Base-by-base conservation (phyloP, 2,329 filamentous ascomycete species). In the Xylariales sp. region DNA sequence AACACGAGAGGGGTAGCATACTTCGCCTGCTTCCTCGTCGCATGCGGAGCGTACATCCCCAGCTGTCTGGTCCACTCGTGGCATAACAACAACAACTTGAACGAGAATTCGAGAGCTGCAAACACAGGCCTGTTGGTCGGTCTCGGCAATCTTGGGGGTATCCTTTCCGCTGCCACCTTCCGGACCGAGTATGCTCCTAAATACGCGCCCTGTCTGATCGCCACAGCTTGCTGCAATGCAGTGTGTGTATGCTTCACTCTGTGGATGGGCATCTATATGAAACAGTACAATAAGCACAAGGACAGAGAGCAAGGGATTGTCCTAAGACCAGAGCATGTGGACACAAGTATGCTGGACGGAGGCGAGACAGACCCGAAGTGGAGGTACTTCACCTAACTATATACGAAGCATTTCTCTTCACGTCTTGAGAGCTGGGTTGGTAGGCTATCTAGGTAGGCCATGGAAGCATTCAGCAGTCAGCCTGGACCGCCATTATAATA, bases 31-130 rank as follows among this genome's bases (percentile, higher is more conserved):
- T 75, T 74, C 43, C 55, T 75, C 3, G 56, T 75, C 39, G 65
- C 68, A 2, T 50, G 57, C 1, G 65, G 65, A 16, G 61, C 69
- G 1, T 74, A 72, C 46, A 70, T 71, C 11, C 65, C 69, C 0
- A 65, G 62, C 4, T 66, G 64, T 39, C 54, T 75, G n/a, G 63
- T 74, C 4, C 64, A 73, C 45, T 62, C 62, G 1, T 73, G 72
- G 71, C 62, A 73, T 44, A 74, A 74, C 42, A 75, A 74, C 46
- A 75, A 76, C 50, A 74, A 71, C 31, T 54, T 72, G 6, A 64
- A 69, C 18, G 71, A 77, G 54, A 73, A 66, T 31, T 62, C 60
- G 0, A 63, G 71, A 0, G 70, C 71, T 4, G 69, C 70, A 0
- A 71, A 66, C 8, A 74, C 69, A 1, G 71, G 66, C 0, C 53